Conservation (phyloP, 2,329 filamentous ascomycete genomes). For the Chaetoscypha palmicola region DNA sequence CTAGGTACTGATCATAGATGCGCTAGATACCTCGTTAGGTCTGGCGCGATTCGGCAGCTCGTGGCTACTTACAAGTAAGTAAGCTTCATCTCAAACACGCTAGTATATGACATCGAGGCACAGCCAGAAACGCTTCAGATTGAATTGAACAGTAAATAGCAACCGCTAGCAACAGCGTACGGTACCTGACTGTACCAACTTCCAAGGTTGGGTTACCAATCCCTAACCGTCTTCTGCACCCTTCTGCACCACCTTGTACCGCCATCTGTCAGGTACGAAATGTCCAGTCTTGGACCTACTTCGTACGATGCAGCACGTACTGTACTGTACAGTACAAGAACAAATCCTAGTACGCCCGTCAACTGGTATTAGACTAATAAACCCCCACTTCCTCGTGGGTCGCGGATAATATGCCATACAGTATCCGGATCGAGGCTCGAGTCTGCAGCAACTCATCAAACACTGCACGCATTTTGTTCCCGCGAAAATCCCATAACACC, state of each 20-base stretch:
- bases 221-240: background rate
- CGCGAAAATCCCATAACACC: too few species aligned
- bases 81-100: conserved; percentile 1
- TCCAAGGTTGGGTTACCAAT: background rate
- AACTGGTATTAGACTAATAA: too few species aligned
- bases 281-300: background rate
- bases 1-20: too few species aligned
- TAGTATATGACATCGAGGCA: background rate
- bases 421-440: conserved; percentile 4
- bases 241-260: background rate
- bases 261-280: conserved; percentile 1
- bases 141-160: background rate
- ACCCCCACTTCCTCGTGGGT: too few species aligned
- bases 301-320: too few species aligned
- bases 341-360: too few species aligned
- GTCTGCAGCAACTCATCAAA: conserved; percentile 10
- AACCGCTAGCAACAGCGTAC: background rate
- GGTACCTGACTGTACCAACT: background rate
- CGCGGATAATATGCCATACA: too few species aligned
- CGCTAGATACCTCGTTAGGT: background rate
- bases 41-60: background rate
- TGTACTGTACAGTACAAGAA: too few species aligned
- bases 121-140: background rate
- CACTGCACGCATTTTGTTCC: conserved; percentile 1
- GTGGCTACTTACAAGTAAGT: too few species aligned